Evolutionary conservation across 805 yeast species (phyloP), one percentile per base, ranked within the genome.

Genomic region (Wickerhamomyces chambardii): DNA sequence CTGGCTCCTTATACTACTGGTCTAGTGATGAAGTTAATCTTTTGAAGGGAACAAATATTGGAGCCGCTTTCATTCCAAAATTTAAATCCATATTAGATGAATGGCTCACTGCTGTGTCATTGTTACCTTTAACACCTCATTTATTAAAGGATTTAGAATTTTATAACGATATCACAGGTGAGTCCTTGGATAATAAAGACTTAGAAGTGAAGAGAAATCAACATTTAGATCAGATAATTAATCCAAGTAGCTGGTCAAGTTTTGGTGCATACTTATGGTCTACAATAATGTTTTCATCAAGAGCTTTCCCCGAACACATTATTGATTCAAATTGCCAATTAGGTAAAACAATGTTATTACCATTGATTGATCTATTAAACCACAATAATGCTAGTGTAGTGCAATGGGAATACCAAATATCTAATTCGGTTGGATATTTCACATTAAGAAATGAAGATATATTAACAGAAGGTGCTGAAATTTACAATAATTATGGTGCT

Each of bases 401-500:
- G n/a, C n/a, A n/a, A n/a, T n/a, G n/a, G n/a, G n/a, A n/a, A n/a
- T n/a, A n/a, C n/a, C n/a, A n/a, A n/a, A n/a, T n/a, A n/a, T n/a
- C n/a, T n/a, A n/a, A n/a, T n/a, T n/a, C n/a, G 4, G 24, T 21
- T 21, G 52, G 39, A 2, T 49, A 30, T 30, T 51, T 51, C 30
- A 32, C 50, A 2, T 31, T 51, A 30, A 41, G 37, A 12, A 48
- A 39, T 28, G 18, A 33, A 17, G 51, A 45, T 11, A 18, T 32
- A 3, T 26, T 33, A 9, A 17, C 37, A 4, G 43, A 39, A 4
- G 51, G 51, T 2, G 49, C 56, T 2, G 78, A 83, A 50, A 37
- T 85, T 3, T 78, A 56, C 52, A 85, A 84, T 50, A 85, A 85
- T 55, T 84, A 84, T 53, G 95, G 95, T 3, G 77, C 78, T 28